Evolutionary conservation across 2,329 filamentous ascomycete species (phyloP).

Genomic region (Emmonsiellopsis sp.): DNA sequence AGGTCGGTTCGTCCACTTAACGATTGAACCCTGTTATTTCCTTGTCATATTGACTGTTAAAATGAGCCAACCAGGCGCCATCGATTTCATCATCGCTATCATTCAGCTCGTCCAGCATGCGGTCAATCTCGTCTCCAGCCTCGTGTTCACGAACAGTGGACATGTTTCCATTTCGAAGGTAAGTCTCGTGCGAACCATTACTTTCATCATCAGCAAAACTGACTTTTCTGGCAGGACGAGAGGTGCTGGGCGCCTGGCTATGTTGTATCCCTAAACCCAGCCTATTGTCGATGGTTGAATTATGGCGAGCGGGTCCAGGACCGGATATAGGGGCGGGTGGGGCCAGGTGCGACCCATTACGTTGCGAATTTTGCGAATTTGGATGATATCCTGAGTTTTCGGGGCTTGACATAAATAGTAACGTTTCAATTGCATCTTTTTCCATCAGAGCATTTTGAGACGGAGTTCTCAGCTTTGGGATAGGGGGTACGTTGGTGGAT

Average conservation of each 20-base stretch:
- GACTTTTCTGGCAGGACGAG: slow-evolving; percentile 7
- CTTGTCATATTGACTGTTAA: background rate
- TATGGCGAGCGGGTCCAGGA: slow-evolving; percentile 11
- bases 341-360: slow-evolving; percentile 5
- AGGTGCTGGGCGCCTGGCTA: background rate
- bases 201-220: slow-evolving; percentile 12
- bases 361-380: slow-evolving; percentile 21
- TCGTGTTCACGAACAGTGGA: slow-evolving; percentile 8
- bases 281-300: slow-evolving; percentile 11
- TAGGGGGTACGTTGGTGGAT: slow-evolving; percentile 9
- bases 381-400: slow-evolving; percentile 37
- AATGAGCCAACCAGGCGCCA: slow-evolving; percentile 7
- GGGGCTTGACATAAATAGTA: slow-evolving; percentile 42
- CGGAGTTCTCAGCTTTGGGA: slow-evolving; percentile 23
- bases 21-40: background rate
- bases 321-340: slow-evolving; percentile 12
- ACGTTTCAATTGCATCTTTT: slow-evolving; percentile 41
- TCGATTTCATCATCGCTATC: slow-evolving; percentile 17
- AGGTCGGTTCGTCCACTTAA: too few relatives aligned
- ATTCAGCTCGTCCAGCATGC: slow-evolving; percentile 19
- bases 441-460: slow-evolving; percentile 39
- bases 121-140: slow-evolving; percentile 19
- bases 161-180: background rate
- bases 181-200: slow-evolving; percentile 4
- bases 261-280: background rate